A percentile compares a stretch with the other conserved stretches of the same genome.
phyloP scores from a whole-genome alignment of 768 basidiomycete genomes.

The Agaricus sinodeliciosus region DNA sequence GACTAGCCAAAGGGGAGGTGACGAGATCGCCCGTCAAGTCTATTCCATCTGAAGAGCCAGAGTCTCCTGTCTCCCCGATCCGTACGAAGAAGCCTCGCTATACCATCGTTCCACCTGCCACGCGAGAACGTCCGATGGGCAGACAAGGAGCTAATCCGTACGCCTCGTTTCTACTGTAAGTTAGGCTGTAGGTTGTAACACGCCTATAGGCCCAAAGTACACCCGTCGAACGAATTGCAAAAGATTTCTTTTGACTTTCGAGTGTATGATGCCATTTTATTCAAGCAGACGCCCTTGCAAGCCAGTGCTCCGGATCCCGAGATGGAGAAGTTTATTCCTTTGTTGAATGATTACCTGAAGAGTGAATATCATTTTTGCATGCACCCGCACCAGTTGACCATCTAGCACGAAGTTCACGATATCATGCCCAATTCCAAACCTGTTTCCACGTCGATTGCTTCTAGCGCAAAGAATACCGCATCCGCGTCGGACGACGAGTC shows the following conservation, averaged over 20 bases:
- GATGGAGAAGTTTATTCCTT: slow-evolving; percentile 71
- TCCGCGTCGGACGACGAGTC: slow-evolving; percentile 18
- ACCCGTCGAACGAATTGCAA: slow-evolving; percentile 43
- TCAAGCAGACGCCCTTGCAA: slow-evolving; percentile 22
- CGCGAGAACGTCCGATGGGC: slow-evolving; percentile 18
- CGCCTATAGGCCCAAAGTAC: slow-evolving; percentile 44
- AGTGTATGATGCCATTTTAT: slow-evolving; percentile 67
- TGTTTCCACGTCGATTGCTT: slow-evolving; percentile 3
- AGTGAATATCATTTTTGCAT: slow-evolving; percentile 34
- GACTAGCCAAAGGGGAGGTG: slow-evolving; percentile 36
- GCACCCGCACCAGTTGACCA: background rate
- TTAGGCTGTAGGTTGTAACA: background rate
- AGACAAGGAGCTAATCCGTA: slow-evolving; percentile 37
- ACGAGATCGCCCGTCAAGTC: slow-evolving; percentile 16
- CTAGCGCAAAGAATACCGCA: slow-evolving; percentile 10
- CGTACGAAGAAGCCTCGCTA: slow-evolving; percentile 30
- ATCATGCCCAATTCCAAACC: slow-evolving; percentile 8
- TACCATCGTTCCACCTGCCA: slow-evolving; percentile 37
- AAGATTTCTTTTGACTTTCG: slow-evolving; percentile 38
- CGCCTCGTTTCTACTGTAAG: slow-evolving; percentile 11
- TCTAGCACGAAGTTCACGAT: slow-evolving; percentile 17
- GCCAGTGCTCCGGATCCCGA: slow-evolving; percentile 41
- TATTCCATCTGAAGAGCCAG: slow-evolving; percentile 6
- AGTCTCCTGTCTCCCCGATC: slow-evolving; percentile 11
- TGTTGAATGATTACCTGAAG: slow-evolving; percentile 70